Evolutionary conservation across 306 rosid species (phyloP).

Genomic region (Argentina anserina): DNA sequence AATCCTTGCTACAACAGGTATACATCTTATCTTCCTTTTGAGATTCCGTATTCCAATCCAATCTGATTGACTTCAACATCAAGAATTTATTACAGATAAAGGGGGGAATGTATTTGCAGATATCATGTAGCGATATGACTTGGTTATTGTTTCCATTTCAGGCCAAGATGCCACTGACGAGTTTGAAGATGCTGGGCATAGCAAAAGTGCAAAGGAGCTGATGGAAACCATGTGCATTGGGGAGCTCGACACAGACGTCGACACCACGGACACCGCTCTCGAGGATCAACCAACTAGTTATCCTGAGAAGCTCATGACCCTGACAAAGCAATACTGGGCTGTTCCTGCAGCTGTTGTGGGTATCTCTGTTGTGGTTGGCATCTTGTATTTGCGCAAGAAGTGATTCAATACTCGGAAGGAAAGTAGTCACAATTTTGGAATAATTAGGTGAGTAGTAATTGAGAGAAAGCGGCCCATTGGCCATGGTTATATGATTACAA

Average conservation of each 20-base stretch:
- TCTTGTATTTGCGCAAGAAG: slow-evolving; percentile 58
- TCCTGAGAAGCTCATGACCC: slow-evolving; percentile 33
- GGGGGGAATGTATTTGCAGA: slow-evolving; percentile 10
- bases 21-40: slow-evolving; percentile 17
- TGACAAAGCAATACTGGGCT: slow-evolving; percentile 61
- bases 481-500: background rate
- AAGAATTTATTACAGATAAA: background rate
- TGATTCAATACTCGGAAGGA: slow-evolving; percentile 13
- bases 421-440: slow-evolving; percentile 37
- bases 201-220: slow-evolving; percentile 62
- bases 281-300: slow-evolving; percentile 21
- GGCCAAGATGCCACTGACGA: slow-evolving; percentile 88
- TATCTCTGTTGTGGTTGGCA: slow-evolving; percentile 50
- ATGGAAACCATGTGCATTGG: slow-evolving; percentile 67
- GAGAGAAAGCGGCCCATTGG: slow-evolving; percentile 14
- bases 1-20: slow-evolving; percentile 67
- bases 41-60: too few species aligned
- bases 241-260: slow-evolving; percentile 43
- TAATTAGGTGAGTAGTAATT: slow-evolving; percentile 19
- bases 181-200: slow-evolving; percentile 95
- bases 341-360: slow-evolving; percentile 52
- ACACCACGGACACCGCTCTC: slow-evolving; percentile 15
- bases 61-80: background rate
- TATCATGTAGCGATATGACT: slow-evolving; percentile 12
- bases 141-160: slow-evolving; percentile 24